A percentile compares a stretch with the other conserved stretches of the same genome.
Evolutionary conservation across 2,329 filamentous ascomycete species (phyloP).

Genomic region (Knoxdaviesia proteae): DNA sequence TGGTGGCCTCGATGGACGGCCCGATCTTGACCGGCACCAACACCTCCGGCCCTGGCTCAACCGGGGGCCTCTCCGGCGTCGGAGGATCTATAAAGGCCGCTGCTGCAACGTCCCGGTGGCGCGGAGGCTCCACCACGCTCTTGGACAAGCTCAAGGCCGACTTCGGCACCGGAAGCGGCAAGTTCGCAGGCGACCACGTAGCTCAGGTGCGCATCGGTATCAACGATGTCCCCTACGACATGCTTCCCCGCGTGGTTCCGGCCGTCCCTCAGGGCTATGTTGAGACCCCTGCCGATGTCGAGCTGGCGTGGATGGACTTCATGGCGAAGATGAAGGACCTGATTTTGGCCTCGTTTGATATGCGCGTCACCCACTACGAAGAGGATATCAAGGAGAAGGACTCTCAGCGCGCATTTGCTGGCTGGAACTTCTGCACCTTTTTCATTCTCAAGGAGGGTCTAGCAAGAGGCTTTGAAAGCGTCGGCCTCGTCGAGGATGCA

Average conservation of each 20-base stretch:
- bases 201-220: conserved; percentile 66
- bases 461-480: conserved; percentile 84
- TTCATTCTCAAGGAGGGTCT: conserved; percentile 94
- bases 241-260: conserved; percentile 39
- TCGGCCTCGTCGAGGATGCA: conserved; percentile 87
- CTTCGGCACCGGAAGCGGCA: conserved; percentile 41
- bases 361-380: conserved; percentile 81
- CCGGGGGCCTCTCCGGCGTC: conserved; percentile 19
- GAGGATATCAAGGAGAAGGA: conserved; percentile 94
- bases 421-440: conserved; percentile 99
- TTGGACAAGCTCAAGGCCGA: conserved; percentile 79
- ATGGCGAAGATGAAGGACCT: conserved; percentile 70
- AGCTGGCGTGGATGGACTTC: conserved; percentile 66
- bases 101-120: conserved; percentile 43
- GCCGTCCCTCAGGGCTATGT: conserved; percentile 41
- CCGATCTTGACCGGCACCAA: neutral
- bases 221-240: conserved; percentile 45
- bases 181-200: conserved; percentile 54
- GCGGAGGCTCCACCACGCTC: conserved; percentile 59
- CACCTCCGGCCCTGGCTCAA: too few species aligned
- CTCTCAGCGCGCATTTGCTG: conserved; percentile 63
- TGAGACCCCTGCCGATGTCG: conserved; percentile 58
- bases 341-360: conserved; percentile 78
- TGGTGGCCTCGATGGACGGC: conserved; percentile 37
- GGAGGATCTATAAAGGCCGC: conserved; percentile 20